Conservation (phyloP, 768 basidiomycete species). For the Cyclocybe aegerita region DNA sequence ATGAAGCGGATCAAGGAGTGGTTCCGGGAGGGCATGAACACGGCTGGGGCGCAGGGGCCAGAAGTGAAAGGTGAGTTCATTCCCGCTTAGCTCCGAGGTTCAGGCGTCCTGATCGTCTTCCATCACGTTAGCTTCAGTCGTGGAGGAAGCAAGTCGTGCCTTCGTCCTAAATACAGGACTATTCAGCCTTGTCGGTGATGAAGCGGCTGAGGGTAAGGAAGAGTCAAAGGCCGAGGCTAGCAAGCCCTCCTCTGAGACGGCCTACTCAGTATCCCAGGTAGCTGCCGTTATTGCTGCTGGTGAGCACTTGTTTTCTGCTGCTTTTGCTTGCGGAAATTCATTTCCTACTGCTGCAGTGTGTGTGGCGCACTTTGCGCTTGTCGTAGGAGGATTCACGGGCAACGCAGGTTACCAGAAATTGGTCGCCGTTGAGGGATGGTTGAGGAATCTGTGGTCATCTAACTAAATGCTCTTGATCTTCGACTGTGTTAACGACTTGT, state of each 20-base stretch:
- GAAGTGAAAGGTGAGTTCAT: constrained; percentile 40
- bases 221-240: constrained; percentile 7
- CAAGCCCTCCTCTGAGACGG: constrained; percentile 15
- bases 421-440: constrained; percentile 38
- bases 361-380: constrained; percentile 47
- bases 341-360: constrained; percentile 35
- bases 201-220: constrained; percentile 11
- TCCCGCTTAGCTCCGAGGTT: neutral
- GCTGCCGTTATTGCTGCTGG: constrained; percentile 34
- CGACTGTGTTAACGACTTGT: neutral
- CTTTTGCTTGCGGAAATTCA: constrained; percentile 2
- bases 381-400: constrained; percentile 46
- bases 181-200: constrained; percentile 34
- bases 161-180: constrained; percentile 50
- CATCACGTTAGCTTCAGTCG: constrained; percentile 34
- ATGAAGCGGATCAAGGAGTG: constrained; percentile 76
- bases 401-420: constrained; percentile 45
- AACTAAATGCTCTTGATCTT: neutral
- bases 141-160: constrained; percentile 47
- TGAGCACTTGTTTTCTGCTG: constrained; percentile 13
- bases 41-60: constrained; percentile 40
- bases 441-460: constrained; percentile 16
- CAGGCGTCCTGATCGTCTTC: neutral
- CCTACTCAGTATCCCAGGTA: constrained; percentile 33
- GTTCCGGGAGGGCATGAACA: constrained; percentile 58